A percentile compares a stretch with the other conserved stretches of the same genome.
These are phyloP conservation scores for Calonectria pseudoreteaudii DNA, from an alignment of 2,329 filamentous ascomycete genomes.

Conservation along the genomic window DNA sequence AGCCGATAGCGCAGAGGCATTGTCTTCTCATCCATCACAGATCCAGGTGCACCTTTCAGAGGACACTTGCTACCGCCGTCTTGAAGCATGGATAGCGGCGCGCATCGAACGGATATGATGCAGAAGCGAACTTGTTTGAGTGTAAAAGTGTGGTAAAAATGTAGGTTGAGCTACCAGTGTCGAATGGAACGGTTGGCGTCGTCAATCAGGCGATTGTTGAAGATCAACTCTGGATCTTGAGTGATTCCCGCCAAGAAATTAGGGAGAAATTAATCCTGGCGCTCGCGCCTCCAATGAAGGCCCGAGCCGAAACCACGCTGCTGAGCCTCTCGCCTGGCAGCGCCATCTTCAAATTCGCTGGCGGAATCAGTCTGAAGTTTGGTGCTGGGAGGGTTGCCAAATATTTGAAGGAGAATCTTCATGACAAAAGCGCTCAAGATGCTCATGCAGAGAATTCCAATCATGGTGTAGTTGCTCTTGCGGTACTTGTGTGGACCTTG, in stretches of 20 bases:
- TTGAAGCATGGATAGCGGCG: not conserved
- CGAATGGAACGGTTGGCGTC: conserved; percentile 22
- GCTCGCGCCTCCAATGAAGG: conserved; percentile 48
- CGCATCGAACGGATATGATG: not conserved
- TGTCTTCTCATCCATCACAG: conserved; percentile 53
- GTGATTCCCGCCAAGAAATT: conserved; percentile 9
- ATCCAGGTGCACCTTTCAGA: conserved; percentile 30
- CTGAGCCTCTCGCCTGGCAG: conserved; percentile 67
- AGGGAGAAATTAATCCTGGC: conserved; percentile 37
- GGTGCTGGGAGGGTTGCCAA: conserved; percentile 65
- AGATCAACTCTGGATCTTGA: conserved; percentile 32
- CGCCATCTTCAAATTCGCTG: conserved; percentile 68
- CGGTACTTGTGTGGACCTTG: conserved; percentile 78
- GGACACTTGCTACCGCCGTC: conserved; percentile 55
- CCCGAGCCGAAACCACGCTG: conserved; percentile 68
- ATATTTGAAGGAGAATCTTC: conserved; percentile 71
- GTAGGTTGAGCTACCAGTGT: conserved; percentile 53
- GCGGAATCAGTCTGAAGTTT: conserved; percentile 57
- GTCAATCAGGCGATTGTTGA: conserved; percentile 44
- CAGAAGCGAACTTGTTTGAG: conserved; percentile 31
- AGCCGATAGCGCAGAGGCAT: conserved; percentile 66
- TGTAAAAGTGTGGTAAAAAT: conserved; percentile 36
- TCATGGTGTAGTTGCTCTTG: conserved; percentile 88
- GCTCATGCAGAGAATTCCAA: conserved; percentile 84
- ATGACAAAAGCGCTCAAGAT: conserved; percentile 79